Conservation (phyloP, 2,329 filamentous ascomycete species). For the Lasiodiplodia sp. region DNA sequence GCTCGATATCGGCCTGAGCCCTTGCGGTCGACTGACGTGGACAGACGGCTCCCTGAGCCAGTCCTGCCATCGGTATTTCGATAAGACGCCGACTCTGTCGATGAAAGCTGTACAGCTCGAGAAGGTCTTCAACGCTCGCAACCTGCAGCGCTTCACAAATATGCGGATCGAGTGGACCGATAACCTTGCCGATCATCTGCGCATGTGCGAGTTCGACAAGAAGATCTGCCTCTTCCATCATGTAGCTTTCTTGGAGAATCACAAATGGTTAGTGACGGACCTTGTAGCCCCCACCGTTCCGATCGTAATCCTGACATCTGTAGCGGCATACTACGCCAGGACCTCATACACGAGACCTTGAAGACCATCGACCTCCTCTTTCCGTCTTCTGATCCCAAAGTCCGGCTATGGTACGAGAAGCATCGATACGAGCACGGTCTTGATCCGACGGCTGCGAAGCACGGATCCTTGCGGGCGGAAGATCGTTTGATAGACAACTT, state of each 20-base stretch:
- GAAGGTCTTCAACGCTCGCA: conserved; percentile 34
- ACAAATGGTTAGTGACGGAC: conserved; percentile 32
- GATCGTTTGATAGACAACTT: conserved; percentile 45
- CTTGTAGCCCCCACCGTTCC: background rate
- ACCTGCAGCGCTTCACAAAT: conserved; percentile 45
- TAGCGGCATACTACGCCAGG: conserved; percentile 40
- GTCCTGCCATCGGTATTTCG: background rate
- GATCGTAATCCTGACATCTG: conserved; percentile 18
- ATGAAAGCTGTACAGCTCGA: conserved; percentile 19
- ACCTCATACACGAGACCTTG: conserved; percentile 48
- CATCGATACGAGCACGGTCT: conserved; percentile 33
- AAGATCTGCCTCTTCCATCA: conserved; percentile 52
- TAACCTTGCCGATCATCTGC: conserved; percentile 54
- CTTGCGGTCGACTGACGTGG: background rate
- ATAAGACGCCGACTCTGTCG: conserved; percentile 6
- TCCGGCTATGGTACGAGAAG: conserved; percentile 37
- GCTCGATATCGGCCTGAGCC: background rate
- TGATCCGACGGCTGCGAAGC: conserved; percentile 39
- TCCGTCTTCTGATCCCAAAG: conserved; percentile 39
- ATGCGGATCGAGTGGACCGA: conserved; percentile 49
- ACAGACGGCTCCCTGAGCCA: background rate
- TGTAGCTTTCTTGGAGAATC: conserved; percentile 46
- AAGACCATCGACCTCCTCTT: conserved; percentile 49
- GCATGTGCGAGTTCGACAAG: conserved; percentile 48
- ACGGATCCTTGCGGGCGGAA: conserved; percentile 43